phyloP scores from a whole-genome alignment of 495 filamentous ascomycete genomes.

The Rhypophila decipiens region DNA sequence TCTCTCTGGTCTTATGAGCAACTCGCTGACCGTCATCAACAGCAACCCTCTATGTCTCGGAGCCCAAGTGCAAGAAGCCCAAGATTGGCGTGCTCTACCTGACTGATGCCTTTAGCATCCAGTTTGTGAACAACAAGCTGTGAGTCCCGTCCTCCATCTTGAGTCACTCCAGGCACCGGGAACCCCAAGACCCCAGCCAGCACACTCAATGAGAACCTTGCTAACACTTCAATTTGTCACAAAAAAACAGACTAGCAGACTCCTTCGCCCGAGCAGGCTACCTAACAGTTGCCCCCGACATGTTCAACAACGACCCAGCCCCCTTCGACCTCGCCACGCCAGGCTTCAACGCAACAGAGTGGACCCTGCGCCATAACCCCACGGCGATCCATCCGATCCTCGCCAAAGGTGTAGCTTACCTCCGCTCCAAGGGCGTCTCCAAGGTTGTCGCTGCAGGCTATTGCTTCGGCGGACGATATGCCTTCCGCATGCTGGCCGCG shows the following conservation, averaged over 20 bases:
- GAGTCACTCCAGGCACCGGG: background rate
- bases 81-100: slow-evolving; percentile 43
- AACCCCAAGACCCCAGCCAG: background rate
- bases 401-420: slow-evolving; percentile 49
- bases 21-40: slow-evolving; percentile 4
- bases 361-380: slow-evolving; percentile 46
- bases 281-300: slow-evolving; percentile 64
- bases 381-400: slow-evolving; percentile 56
- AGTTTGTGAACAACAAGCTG: slow-evolving; percentile 58
- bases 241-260: slow-evolving; percentile 48
- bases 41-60: slow-evolving; percentile 29
- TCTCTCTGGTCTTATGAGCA: background rate
- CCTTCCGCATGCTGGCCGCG: slow-evolving; percentile 32
- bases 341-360: slow-evolving; percentile 46
- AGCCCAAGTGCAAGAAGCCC: slow-evolving; percentile 31
- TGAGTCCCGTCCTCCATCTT: slow-evolving; percentile 20
- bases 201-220: background rate
- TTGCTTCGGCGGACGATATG: slow-evolving; percentile 44
- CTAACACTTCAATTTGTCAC: background rate
- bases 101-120: slow-evolving; percentile 53
- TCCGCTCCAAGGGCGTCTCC: slow-evolving; percentile 55
- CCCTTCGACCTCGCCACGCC: slow-evolving; percentile 36
- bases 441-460: slow-evolving; percentile 59
- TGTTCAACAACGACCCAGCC: slow-evolving; percentile 58
- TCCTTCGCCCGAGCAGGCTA: slow-evolving; percentile 68